Conservation (phyloP, 805 yeast genomes). For the Candida methanosorbosa region DNA sequence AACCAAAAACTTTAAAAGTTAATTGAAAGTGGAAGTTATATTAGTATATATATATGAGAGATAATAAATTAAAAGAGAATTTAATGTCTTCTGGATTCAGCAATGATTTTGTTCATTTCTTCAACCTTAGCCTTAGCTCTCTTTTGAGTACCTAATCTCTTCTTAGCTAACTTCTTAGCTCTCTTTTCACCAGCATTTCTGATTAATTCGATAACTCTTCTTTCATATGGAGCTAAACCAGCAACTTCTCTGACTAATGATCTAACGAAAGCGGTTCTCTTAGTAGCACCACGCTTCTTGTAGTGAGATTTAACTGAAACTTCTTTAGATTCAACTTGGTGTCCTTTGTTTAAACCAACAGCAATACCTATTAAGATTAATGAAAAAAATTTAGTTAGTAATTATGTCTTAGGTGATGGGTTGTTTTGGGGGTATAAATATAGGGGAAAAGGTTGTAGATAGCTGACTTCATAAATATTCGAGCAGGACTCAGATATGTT, state of each 20-base stretch:
- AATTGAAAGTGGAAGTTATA: too few relatives aligned
- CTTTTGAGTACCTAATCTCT: constrained; percentile 99
- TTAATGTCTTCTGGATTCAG: constrained; percentile 94
- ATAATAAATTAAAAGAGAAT: background rate
- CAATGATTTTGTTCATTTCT: constrained; percentile 93
- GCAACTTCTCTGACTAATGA: constrained; percentile 92
- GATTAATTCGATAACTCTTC: constrained; percentile 98
- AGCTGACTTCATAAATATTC: too few relatives aligned
- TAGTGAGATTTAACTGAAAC: constrained; percentile 83
- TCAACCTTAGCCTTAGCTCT: constrained; percentile 99
- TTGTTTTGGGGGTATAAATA: too few relatives aligned
- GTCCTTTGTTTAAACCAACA: constrained; percentile 99
- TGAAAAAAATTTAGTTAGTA: too few relatives aligned
- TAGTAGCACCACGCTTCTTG: constrained; percentile 94
- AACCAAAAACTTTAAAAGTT: too few relatives aligned
- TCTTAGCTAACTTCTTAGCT: constrained; percentile 99
- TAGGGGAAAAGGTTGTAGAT: too few relatives aligned
- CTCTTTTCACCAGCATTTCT: constrained; percentile 99
- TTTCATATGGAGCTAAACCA: constrained; percentile 99
- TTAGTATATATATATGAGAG: background rate
- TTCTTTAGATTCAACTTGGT: constrained; percentile 82
- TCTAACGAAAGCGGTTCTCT: constrained; percentile 95
- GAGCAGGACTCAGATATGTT: too few relatives aligned
- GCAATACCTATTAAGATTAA: constrained; percentile 62
- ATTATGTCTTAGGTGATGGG: too few relatives aligned